These are phyloP conservation scores for Hypoxylon sp. DNA, from an alignment of 2,329 filamentous ascomycete genomes.

Conservation along the genomic window DNA sequence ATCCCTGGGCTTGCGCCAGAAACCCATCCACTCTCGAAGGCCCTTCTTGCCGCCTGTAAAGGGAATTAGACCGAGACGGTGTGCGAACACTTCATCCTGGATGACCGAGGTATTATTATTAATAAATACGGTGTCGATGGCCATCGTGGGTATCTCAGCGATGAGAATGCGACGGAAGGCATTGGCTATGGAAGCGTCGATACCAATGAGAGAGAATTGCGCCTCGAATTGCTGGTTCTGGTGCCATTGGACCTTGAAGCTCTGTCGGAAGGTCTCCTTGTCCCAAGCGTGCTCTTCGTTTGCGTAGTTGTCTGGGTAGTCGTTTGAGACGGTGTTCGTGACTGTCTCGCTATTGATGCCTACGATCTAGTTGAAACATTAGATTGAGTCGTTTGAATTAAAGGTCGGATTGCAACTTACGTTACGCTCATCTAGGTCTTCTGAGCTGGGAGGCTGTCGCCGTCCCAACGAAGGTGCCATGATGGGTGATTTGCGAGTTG, in stretches of 20 bases:
- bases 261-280: slow-evolving; percentile 78
- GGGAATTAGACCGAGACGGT: slow-evolving; percentile 90
- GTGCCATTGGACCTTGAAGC: slow-evolving; percentile 85
- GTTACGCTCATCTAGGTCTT: slow-evolving; percentile 52
- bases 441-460: slow-evolving; percentile 44
- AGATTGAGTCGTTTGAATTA: slow-evolving; percentile 14
- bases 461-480: slow-evolving; percentile 54
- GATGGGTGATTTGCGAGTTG: slow-evolving; percentile 41
- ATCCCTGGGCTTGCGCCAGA: slow-evolving; percentile 79
- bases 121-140: slow-evolving; percentile 93
- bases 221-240: slow-evolving; percentile 82
- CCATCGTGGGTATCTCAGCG: slow-evolving; percentile 92
- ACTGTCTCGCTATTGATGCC: slow-evolving; percentile 92
- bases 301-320: slow-evolving; percentile 92
- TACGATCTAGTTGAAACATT: slow-evolving; percentile 73
- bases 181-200: slow-evolving; percentile 95
- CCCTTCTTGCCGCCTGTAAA: slow-evolving; percentile 84
- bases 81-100: slow-evolving; percentile 95
- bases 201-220: slow-evolving; percentile 90
- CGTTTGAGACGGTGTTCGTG: slow-evolving; percentile 87
- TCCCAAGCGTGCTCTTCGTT: slow-evolving; percentile 90
- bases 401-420: slow-evolving; percentile 38
- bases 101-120: slow-evolving; percentile 98
- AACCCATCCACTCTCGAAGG: slow-evolving; percentile 82
- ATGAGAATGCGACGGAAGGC: slow-evolving; percentile 97